Base-by-base conservation (phyloP, 352 stramenopile genomes). In the Phytophthora colocasiae region DNA sequence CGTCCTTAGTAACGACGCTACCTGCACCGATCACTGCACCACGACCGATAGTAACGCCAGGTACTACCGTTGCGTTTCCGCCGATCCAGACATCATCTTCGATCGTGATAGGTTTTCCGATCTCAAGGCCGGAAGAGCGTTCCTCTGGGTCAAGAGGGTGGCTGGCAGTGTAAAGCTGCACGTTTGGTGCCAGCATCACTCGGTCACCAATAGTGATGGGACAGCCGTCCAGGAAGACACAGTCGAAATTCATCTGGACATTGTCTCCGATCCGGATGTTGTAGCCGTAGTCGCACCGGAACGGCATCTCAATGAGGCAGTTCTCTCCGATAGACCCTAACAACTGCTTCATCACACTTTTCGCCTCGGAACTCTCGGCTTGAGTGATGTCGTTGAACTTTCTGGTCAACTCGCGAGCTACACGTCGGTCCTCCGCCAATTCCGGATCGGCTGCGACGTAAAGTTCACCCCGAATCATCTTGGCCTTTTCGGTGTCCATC, bases 221-320 rank as follows among this genome's bases (percentile, higher is more conserved):
- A 44, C 81, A 89, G 22, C 77, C 81, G 76, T 97, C 90, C 24
- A 97, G 77, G 19, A 97, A 63, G 40, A 86, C 80, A 53, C 85
- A 96, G 60, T 91, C 83, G 70, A 94, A 93, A 68, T 97, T 96
- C 73, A 93, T 91, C 68, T 83, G 93, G 31, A 92, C 80, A 56
- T 77, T 73, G 32, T 87, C 71, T 9, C 71, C 90, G 8, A 93
- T 44, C 38, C 75, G 49, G 58, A 96, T 87, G 71, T 96, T 92
- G 71, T 70, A 85, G 51, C 90, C 90, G 73, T 97, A 97, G 75
- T 97, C 90, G 59, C 83, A 90, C 57, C 90, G 75, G 67, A 97
- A 96, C 5, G 84, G 89, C 58, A 86, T 72, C 78, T 95, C 84
- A 27, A 96, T 81, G n/a, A 72, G 48, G 47, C 77, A 69, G 15